Conservation (phyloP, 2,329 filamentous ascomycete species). For the Pseudogymnoascus sp. region DNA sequence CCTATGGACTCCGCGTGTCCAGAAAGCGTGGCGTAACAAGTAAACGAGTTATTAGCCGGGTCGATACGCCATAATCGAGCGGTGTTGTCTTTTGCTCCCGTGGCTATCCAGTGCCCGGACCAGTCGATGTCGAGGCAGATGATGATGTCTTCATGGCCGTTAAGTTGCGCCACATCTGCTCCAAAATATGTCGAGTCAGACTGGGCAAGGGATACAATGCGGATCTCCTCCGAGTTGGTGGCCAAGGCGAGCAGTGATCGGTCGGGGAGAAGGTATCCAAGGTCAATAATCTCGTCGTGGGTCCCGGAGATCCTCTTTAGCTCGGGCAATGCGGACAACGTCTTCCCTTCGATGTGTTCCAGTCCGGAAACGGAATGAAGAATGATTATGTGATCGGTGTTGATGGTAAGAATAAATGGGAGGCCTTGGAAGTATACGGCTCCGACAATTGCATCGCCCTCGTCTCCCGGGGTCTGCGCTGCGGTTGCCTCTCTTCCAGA, state of each 20-base stretch:
- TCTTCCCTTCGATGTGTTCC: slow-evolving; percentile 29
- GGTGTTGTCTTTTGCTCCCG: slow-evolving; percentile 93
- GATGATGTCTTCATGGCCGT: slow-evolving; percentile 90
- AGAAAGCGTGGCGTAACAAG: slow-evolving; percentile 73
- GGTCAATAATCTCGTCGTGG: slow-evolving; percentile 94
- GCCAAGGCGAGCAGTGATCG: slow-evolving; percentile 78
- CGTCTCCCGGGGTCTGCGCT: slow-evolving; percentile 55
- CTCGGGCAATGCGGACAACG: slow-evolving; percentile 28
- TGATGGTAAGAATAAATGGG: slow-evolving; percentile 69
- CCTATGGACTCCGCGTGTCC: slow-evolving; percentile 93
- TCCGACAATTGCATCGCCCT: slow-evolving; percentile 61
- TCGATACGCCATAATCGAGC: slow-evolving; percentile 87
- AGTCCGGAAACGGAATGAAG: slow-evolving; percentile 54
- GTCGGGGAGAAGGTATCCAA: slow-evolving; percentile 76
- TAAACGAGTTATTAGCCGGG: slow-evolving; percentile 62
- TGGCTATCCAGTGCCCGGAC: slow-evolving; percentile 95
- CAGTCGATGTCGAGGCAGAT: slow-evolving; percentile 92
- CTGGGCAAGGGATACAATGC: slow-evolving; percentile 64
- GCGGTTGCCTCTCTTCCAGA: slow-evolving; percentile 71
- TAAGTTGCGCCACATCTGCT: slow-evolving; percentile 75
- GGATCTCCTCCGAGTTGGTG: slow-evolving; percentile 89
- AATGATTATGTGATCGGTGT: slow-evolving; percentile 81
- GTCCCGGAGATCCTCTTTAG: slow-evolving; percentile 85
- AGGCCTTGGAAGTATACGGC: slow-evolving; percentile 58
- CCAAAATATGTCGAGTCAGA: slow-evolving; percentile 60